Evolutionary conservation across 1,284 basidiomycete species (phyloP), one percentile per base, ranked within the genome.

Genomic region (Trametes hirsuta): DNA sequence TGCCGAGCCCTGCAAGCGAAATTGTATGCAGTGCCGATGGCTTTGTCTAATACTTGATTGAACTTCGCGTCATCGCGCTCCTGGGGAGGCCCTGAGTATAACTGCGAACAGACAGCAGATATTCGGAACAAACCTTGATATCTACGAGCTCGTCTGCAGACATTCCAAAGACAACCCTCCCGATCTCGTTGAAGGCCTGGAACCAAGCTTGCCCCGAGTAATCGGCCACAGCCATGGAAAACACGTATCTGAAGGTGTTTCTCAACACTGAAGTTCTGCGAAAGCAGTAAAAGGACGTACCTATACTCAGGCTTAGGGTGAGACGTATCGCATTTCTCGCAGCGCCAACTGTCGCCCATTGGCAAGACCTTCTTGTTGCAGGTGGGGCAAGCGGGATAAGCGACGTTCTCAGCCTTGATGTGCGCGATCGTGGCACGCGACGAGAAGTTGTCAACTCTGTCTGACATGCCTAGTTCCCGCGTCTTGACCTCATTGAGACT

Each of bases 141-240:
- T 81, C 80, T 61, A 91, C 77, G 35, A 98, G 76, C 45, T 97
- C 89, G 70, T 95, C 87, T 14, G 95, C 97, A 18, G 85, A 77
- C 78, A 88, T 88, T 36, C 87, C 91, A 65, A 99, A 87, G 12
- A 98, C 76, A 21, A 81, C 78, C 59, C 87, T 75, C 2, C 95
- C 97, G 34, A 92, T 86, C 14, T 99, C 97, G 74, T 99, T 98
- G 81, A 99, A 99, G 1, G 94, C 95, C 60, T 93, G 93, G 45
- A 99, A 78, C 97, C 97, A 99, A 25, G 90, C 84, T 72, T 95
- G 92, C 21, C 88, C 90, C 14, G 94, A 91, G 76, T 90, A 85
- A 75, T 99, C 97, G 40, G 94, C 87, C 12, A 95, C 90, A 55
- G 94, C 94, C 77, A 97, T 84, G 34, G 87, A 84, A 65, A 99